Percentiles rank a stretch among this genome's conserved stretches.
Evolutionary conservation across 2,329 filamentous ascomycete genomes (phyloP).

Genomic region (Penicillium paneum): DNA sequence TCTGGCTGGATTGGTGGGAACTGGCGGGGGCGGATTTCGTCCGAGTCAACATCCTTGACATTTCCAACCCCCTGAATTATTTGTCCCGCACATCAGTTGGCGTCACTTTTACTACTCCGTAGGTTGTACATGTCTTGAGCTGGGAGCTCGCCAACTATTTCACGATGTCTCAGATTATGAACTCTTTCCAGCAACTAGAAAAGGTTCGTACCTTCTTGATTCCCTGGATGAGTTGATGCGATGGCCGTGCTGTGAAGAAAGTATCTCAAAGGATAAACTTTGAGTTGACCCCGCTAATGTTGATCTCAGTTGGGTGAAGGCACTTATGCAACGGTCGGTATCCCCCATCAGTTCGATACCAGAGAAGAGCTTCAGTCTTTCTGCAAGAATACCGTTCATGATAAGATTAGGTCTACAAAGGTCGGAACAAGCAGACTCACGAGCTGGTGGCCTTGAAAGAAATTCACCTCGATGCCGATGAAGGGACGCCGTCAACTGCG

Average conservation of each 20-base stretch:
- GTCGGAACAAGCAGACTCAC: conserved; percentile 91
- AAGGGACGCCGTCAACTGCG: conserved; percentile 93
- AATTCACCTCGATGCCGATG: conserved; percentile 96
- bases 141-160: no score
- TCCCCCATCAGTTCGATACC: background rate
- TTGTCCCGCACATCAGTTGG: no score
- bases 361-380: background rate
- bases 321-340: background rate
- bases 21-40: no score
- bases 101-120: no score
- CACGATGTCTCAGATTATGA: background rate
- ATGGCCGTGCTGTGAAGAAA: no score
- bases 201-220: background rate
- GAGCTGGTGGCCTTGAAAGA: conserved; percentile 96
- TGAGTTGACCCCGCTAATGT: background rate
- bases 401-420: conserved; percentile 72
- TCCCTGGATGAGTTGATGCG: background rate
- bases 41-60: no score
- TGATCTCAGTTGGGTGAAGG: background rate
- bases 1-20: no score
- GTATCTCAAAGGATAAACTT: background rate
- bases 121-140: no score
- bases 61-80: no score
- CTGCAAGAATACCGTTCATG: background rate
- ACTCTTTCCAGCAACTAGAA: background rate